Evolutionary conservation across 495 filamentous ascomycete species (phyloP).

Genomic region (Podospora conica): DNA sequence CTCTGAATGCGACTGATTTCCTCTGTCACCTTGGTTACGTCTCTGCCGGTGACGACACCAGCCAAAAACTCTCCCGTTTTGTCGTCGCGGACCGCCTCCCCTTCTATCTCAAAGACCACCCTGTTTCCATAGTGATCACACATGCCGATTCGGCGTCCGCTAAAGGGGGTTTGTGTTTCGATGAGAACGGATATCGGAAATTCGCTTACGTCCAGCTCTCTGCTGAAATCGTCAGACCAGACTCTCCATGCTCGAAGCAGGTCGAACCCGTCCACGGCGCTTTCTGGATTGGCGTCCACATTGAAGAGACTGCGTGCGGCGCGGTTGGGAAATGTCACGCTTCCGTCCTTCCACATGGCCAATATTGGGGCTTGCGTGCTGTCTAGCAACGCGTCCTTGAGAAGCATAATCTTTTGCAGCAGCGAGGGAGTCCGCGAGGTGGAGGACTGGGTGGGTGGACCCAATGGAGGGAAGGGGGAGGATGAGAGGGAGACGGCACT

Average conservation of each 20-base stretch:
- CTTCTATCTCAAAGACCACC: constrained; percentile 53
- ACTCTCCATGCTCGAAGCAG: constrained; percentile 48
- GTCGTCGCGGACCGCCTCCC: constrained; percentile 52
- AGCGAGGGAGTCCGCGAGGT: constrained; percentile 49
- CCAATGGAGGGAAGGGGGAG: constrained; percentile 52
- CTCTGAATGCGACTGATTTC: constrained; percentile 54
- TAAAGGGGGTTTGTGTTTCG: constrained; percentile 49
- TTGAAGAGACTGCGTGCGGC: constrained; percentile 51
- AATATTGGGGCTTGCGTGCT: constrained; percentile 60
- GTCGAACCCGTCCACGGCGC: constrained; percentile 43
- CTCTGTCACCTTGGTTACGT: constrained; percentile 55
- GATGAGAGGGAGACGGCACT: constrained; percentile 35
- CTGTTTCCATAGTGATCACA: constrained; percentile 39
- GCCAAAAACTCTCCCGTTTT: constrained; percentile 60
- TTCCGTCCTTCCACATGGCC: constrained; percentile 67
- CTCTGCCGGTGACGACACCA: constrained; percentile 56
- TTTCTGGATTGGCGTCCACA: constrained; percentile 33
- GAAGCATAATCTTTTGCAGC: constrained; percentile 56
- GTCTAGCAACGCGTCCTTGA: constrained; percentile 68
- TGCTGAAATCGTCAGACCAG: constrained; percentile 57
- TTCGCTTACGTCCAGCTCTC: constrained; percentile 48
- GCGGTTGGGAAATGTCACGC: constrained; percentile 57
- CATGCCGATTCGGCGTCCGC: constrained; percentile 53
- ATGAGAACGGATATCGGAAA: constrained; percentile 55
- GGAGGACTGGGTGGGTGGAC: constrained; percentile 47